Evolutionary conservation across 768 basidiomycete species (phyloP), one percentile per base, ranked within the genome.

Genomic region (Chalciporus piperatus): DNA sequence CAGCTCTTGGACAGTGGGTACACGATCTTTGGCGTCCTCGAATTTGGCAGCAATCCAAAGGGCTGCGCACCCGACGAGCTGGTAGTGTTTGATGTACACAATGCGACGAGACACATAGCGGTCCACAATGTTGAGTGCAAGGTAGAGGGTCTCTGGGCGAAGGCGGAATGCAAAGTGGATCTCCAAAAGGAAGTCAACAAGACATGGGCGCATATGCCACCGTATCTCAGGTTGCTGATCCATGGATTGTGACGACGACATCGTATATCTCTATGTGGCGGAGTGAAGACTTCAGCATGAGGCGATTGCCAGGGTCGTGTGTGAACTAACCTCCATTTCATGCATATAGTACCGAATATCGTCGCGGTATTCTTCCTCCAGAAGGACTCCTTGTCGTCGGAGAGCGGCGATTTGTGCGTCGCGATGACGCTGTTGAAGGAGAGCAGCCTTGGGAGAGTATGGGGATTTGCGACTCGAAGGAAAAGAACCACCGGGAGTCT

Each of bases 21-120:
- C 93, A 56, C 95, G 92, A 66, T 98, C 96, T 71, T 99, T 98
- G 20, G 94, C 90, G 65, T 99, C 97, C 72, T 99, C 97, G 61
- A 98, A 99, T 73, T 99, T 99, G 58, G 96, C 90, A 14, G 97
- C 97, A 60, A 98, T 98, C 97, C 97, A 99, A 12, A 99, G 80
- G 35, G 97, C 93, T 20, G 95, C 93, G 65, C 97, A 99, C 17
- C 97, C 97, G 50, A 98, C 96, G 52, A 99, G 89, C 64, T 99
- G 97, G 67, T 99, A 98, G 74, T 99, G 97, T 72, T 96, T 98
- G 77, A 92, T 92, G 74, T 93, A 98, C 54, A 99, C 97, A 57
- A 99, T 87, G 48, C 97, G 91, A 60, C 97, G 94, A 45, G 97
- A 98, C 25, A 98, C 93, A 70, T 98, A 99, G 62, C 97, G 93